Percentiles rank a stretch among this genome's conserved stretches.
phyloP scores from a whole-genome alignment of 2,329 filamentous ascomycete genomes.

The Sporothrix dimorphospora region DNA sequence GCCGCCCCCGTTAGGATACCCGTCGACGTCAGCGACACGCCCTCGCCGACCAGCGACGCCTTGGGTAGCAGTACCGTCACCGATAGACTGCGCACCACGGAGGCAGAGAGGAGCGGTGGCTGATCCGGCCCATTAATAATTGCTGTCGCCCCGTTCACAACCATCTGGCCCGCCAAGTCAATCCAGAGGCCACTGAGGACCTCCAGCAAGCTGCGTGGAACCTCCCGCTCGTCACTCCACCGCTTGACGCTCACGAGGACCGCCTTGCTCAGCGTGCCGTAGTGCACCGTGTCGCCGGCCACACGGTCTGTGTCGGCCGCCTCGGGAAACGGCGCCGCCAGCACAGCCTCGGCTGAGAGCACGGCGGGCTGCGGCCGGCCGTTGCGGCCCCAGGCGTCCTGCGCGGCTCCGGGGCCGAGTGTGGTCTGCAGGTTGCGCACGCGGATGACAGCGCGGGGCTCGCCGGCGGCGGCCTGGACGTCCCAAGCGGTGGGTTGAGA shows the following conservation, averaged over 20 bases:
- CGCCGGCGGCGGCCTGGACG: conserved; percentile 46
- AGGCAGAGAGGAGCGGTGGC: conserved; percentile 41
- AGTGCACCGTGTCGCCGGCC: conserved; percentile 73
- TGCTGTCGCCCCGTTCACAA: conserved; percentile 38
- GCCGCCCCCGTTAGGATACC: conserved; percentile 33
- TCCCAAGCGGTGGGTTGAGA: conserved; percentile 44
- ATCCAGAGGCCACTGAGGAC: conserved; percentile 46
- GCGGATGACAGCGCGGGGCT: conserved; percentile 57
- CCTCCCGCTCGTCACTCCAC: conserved; percentile 37
- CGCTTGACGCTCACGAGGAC: conserved; percentile 53
- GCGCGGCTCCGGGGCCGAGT: conserved; percentile 46
- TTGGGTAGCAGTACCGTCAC: conserved; percentile 66
- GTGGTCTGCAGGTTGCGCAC: conserved; percentile 64
- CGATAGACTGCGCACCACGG: conserved; percentile 50
- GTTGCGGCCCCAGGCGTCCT: conserved; percentile 69
- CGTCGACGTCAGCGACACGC: conserved; percentile 32
- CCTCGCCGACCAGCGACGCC: conserved; percentile 51
- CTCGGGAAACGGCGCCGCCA: conserved; percentile 56
- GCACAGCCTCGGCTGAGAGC: conserved; percentile 62
- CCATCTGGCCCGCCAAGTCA: conserved; percentile 43
- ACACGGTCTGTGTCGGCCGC: conserved; percentile 65
- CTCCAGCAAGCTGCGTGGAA: conserved; percentile 34
- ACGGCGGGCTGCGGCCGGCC: conserved; percentile 63
- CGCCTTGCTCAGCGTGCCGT: conserved; percentile 70
- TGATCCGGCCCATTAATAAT: background rate